Conservation (phyloP, 139 green algal genomes). For the Chlamydomonas eustigma region DNA sequence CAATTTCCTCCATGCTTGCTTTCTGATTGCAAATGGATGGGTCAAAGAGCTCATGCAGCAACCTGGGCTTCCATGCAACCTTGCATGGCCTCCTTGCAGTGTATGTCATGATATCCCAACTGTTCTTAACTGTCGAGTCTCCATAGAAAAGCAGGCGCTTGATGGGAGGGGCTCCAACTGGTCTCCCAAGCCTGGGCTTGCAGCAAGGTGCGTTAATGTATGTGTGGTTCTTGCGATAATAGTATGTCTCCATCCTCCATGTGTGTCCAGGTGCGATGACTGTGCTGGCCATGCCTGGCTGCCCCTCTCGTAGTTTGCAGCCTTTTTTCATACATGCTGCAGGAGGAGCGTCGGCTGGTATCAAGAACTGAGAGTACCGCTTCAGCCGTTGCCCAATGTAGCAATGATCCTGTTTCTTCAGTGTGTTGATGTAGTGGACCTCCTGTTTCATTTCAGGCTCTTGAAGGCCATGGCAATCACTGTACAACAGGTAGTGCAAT, state of each 20-base stretch:
- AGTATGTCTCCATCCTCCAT: background rate
- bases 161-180: background rate
- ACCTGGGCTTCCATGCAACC: background rate
- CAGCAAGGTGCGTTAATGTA: background rate
- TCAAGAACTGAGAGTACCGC: background rate
- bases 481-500: too few species aligned
- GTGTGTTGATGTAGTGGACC: background rate
- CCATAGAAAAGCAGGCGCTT: background rate
- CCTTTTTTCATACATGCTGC: background rate
- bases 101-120: background rate
- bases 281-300: too few species aligned
- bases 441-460: background rate
- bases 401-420: constrained; percentile 10
- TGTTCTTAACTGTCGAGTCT: background rate
- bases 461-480: constrained; percentile 8
- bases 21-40: background rate
- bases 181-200: background rate
- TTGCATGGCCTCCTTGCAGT: background rate
- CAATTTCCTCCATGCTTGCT: background rate
- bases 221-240: background rate
- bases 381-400: background rate
- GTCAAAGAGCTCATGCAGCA: background rate
- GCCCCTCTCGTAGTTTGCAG: background rate
- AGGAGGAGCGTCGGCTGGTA: background rate
- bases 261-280: background rate